Percentiles rank a stretch among this genome's conserved stretches.
Evolutionary conservation across 148 eudicot genomes (phyloP).

Genomic region (Polygonum maritimum): DNA sequence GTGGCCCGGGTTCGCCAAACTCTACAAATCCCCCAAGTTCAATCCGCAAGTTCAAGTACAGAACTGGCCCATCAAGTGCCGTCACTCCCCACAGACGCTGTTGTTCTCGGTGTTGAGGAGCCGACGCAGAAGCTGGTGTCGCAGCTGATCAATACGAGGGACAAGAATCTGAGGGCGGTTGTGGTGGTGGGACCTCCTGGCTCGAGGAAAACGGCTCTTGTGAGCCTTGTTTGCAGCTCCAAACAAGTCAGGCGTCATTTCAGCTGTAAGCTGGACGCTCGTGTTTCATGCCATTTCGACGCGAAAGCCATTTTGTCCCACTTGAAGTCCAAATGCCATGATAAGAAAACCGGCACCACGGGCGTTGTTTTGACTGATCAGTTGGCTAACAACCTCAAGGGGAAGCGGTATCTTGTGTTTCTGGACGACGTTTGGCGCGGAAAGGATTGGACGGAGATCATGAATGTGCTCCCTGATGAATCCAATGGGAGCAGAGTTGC

Average conservation of each 20-base stretch:
- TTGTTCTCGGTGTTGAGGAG: neutral
- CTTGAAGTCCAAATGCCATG: neutral
- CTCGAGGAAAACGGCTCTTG: neutral
- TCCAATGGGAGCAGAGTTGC: neutral
- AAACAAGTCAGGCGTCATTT: neutral
- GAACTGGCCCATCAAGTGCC: neutral
- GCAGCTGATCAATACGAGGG: neutral
- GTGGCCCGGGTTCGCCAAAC: neutral
- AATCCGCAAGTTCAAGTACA: neutral
- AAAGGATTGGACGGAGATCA: neutral
- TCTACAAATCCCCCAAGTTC: neutral
- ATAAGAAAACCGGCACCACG: neutral
- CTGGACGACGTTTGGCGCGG: neutral
- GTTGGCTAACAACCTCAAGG: neutral
- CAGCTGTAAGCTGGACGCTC: neutral
- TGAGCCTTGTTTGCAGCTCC: neutral
- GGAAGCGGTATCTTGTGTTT: neutral
- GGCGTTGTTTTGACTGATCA: neutral
- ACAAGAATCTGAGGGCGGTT: neutral
- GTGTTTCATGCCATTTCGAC: neutral
- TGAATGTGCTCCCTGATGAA: neutral
- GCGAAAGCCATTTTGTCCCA: neutral
- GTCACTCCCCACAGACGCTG: neutral
- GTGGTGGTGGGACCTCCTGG: constrained; percentile 4
- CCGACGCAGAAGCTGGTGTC: neutral